Base-by-base conservation (phyloP, 2,329 filamentous ascomycete species). In the Pestalotiopsis sp. region DNA sequence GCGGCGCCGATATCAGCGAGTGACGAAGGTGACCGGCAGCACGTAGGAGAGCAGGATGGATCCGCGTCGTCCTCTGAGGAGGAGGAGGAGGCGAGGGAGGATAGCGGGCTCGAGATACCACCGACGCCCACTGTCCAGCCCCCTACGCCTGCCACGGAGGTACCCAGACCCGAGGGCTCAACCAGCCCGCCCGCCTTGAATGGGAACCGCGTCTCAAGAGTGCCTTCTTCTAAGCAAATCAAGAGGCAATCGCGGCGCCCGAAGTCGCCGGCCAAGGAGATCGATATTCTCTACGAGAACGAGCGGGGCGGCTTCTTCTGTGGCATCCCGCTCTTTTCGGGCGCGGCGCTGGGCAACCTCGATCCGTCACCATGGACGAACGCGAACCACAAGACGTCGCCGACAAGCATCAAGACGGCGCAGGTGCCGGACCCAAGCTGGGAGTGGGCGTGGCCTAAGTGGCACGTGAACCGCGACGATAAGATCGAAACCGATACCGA, bases 261-360 rank as follows among this genome's bases (percentile, higher is more conserved):
- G 14, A 75, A 73, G 69, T 70, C 80, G 69, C 81, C 76, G 71
- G 86, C 82, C 77, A 84, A 84, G 2, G 91, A 88, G 36, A 90
- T 98, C 70, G 96, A 99, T 72, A 88, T 98, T 4, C 85, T 99
- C 0, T 98, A 97, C 80, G 96, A 99, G 79, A 99, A 99, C 77
- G 93, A 99, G 82, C 89, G 96, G 68, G 96, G 96, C 12, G 91
- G 90, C 52, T 97, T 98, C 77, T 85, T 97, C 71, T 98, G 95
- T 75, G 95, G 96, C 36, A 88, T 94, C 13, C 91, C 95, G 0
- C 86, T 97, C n/a, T 99, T 98, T 83, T 97, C 95, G 1, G 88
- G 90, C 7, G 92, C 91, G 71, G 95, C 95, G 1, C 86, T 99
- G 1, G 90, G 97, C 45, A 92, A 93, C 70, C 88, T 97, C 63